Conservation (phyloP, 768 basidiomycete species). For the Flagelloscypha sp. region DNA sequence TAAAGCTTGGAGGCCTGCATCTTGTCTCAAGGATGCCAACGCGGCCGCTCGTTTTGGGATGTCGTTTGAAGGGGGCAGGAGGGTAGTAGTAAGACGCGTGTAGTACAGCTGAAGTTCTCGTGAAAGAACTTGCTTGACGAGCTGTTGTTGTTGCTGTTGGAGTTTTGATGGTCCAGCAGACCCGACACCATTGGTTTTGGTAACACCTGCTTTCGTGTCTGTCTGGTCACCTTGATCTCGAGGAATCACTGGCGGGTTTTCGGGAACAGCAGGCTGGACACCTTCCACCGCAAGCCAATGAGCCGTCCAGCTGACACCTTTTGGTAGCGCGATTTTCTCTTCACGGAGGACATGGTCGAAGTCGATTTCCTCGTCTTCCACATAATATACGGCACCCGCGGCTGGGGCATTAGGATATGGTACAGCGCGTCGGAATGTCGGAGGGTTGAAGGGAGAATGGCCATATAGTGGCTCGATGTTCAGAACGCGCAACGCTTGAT, state of each 20-base stretch:
- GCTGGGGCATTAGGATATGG: conserved; percentile 41
- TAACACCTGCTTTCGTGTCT: conserved; percentile 23
- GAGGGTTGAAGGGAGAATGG: conserved; percentile 59
- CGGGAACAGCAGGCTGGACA: conserved; percentile 91
- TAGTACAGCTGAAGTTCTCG: conserved; percentile 94
- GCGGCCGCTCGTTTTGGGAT: conserved; percentile 77
- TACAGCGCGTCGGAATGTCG: conserved; percentile 52
- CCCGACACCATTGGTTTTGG: conserved; percentile 18
- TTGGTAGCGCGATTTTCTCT: conserved; percentile 75
- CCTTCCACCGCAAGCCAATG: conserved; percentile 99
- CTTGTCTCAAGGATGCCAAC: conserved; percentile 78
- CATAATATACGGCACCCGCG: conserved; percentile 77
- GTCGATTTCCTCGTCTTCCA: conserved; percentile 97
- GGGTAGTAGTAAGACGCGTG: conserved; percentile 76
- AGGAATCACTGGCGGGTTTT: conserved; percentile 84
- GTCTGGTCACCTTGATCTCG: conserved; percentile 35
- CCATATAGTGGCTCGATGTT: conserved; percentile 97
- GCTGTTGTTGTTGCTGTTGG: conserved; percentile 55
- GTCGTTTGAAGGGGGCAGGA: conserved; percentile 66
- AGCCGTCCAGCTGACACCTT: conserved; percentile 80
- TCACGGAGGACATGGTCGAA: conserved; percentile 85
- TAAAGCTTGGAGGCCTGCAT: conserved; percentile 86
- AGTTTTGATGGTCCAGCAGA: conserved; percentile 31
- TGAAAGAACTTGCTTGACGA: conserved; percentile 89
- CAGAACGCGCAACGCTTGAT: conserved; percentile 85